Evolutionary conservation across 768 basidiomycete genomes (phyloP), one percentile per base, ranked within the genome.

Genomic region (Suillus variegatus): DNA sequence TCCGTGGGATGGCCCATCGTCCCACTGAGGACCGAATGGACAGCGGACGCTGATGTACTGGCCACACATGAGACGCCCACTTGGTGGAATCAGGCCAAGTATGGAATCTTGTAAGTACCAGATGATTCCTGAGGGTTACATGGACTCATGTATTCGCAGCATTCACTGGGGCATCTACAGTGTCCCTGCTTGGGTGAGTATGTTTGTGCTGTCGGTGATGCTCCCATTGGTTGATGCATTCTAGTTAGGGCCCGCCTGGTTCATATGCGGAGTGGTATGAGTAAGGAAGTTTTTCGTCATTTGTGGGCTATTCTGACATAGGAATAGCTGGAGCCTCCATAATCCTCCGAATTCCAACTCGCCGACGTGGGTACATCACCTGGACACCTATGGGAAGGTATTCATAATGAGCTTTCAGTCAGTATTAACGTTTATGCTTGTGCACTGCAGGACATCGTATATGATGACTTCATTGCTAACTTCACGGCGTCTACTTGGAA

Each of bases 381-480:
- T 81, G 18, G 72, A 83, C 18, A 82, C 77, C 0, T 87, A 82
- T 60, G 87, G 86, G 77, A 76, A 70, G 71, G 80, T 74, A 64
- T 44, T 5, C 18, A n/a, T 16, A 4, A 20, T n/a, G n/a, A 36
- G 47, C 18, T 60, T 41, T 5, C 1, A 52, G 25, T 57, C 13
- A 65, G 13, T 8, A 12, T 18, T 38, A 12, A 9, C 35, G 16
- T 9, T 65, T 5, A 63, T 16, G 61, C 36, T 9, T 25, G 10
- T 61, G 20, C 14, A 14, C 16, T 6, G 13, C 25, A 86, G 84
- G 66, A 82, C 36, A 74, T 86, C 4, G 66, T 81, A 8, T 86
- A 88, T 65, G 87, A 88, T 68, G 84, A 87, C 67, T 88, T 88
- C 67, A 85, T 88, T 51, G 73, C 80, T 2, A 75, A 81, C 60